Base-by-base conservation (phyloP, 306 rosid genomes). In the Dryas octopetala region DNA sequence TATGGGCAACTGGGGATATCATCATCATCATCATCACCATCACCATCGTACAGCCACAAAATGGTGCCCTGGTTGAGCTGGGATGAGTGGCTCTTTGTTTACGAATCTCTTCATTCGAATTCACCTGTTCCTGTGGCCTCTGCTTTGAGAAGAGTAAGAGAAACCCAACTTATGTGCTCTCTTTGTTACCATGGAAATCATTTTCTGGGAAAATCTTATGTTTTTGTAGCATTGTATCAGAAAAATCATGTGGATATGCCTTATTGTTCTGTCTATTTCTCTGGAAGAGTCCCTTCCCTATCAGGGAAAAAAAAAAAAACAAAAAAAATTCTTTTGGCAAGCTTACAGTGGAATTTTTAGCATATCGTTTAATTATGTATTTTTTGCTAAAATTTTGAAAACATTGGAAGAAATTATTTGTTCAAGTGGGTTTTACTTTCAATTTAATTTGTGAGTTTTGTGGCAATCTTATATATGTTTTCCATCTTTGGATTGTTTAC, bases 21-120 rank as follows among this genome's bases (percentile, higher is more conserved):
- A 15, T 40, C 71, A 28, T 19, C 54, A 3, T 41, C 65, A 38
- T 12, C 43, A 15, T 40, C 71, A 28, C 12, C 54, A 3, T 76
- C 80, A 16, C 75, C 84, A 1, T 62, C 88, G 4, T 76, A 59
- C 68, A 58, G 80, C 8, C 84, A 73, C 40, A 96, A 80, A 80
- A 73, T 92, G 79, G 99, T 96, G 19, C 93, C 99, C 4, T 96
- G 99, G 99, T 84, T 93, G 72, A 82, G 83, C 68, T 96, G 99
- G 98, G 86, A 82, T 44, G 99, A 96, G 65, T 96, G 99, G 99
- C 80, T 81, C 69, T 85, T 86, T 80, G 98, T 96, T 48, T 79
- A 80, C 44, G 62, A 83, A 16, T 45, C 90, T 76, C 90, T 96
- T 58, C 92, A 92, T 87, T 89, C 96, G 1, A 15, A 79, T n/a